A percentile compares a stretch with the other conserved stretches of the same genome.
Evolutionary conservation across 768 basidiomycete genomes (phyloP).

Genomic region (Hygrophorus russula): DNA sequence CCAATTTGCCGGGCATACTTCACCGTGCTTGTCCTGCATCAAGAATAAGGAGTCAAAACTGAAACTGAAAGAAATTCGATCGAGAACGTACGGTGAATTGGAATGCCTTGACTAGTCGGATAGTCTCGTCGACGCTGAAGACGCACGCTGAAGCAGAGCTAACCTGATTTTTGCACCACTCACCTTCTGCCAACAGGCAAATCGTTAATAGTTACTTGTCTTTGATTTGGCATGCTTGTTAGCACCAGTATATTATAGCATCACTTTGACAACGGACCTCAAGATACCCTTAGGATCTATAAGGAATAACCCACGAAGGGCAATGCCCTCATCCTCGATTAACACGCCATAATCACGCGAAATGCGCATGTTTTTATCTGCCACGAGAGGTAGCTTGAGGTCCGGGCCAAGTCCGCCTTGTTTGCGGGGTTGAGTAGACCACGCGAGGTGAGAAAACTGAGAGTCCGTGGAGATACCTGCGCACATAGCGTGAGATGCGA

Average conservation of each 20-base stretch:
- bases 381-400: slow-evolving; percentile 73
- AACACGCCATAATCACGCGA: slow-evolving; percentile 82
- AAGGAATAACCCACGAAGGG: slow-evolving; percentile 79
- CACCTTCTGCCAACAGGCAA: slow-evolving; percentile 79
- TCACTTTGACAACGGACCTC: slow-evolving; percentile 28
- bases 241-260: too few relatives aligned
- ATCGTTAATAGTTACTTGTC: slow-evolving; percentile 85
- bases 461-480: slow-evolving; percentile 82
- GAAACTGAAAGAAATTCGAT: background rate
- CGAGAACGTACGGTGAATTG: slow-evolving; percentile 60
- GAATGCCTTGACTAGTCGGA: slow-evolving; percentile 89
- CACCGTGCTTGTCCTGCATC: slow-evolving; percentile 70
- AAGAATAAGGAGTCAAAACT: background rate
- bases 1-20: slow-evolving; percentile 93
- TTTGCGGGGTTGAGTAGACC: slow-evolving; percentile 73
- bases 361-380: slow-evolving; percentile 71
- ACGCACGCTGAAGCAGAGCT: too few relatives aligned
- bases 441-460: slow-evolving; percentile 78
- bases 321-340: slow-evolving; percentile 79
- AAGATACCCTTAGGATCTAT: slow-evolving; percentile 77
- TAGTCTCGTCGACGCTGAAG: slow-evolving; percentile 71
- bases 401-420: slow-evolving; percentile 86
- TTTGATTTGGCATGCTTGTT: slow-evolving; percentile 14
- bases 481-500: background rate
- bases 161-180: too few relatives aligned